Base-by-base conservation (phyloP, 257 asterid genomes). In the Nicotiana tomentosiformis region DNA sequence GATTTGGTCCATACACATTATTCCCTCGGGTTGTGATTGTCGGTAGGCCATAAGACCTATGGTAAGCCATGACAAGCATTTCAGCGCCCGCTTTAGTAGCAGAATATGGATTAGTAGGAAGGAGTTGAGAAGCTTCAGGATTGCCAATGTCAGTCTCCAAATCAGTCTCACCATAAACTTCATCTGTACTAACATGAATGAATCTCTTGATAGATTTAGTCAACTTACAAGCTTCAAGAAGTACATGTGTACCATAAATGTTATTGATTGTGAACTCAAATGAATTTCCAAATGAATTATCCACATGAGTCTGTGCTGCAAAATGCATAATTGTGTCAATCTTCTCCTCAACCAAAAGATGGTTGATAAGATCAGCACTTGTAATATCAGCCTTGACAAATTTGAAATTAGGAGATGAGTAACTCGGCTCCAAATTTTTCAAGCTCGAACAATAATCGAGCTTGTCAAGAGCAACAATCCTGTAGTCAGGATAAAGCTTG, bases 281-380 rank as follows among this genome's bases (percentile, higher is more conserved):
- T 0, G 81, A 82, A 2, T 82, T 82, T 60, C 84, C 84, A 70
- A 69, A 82, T 29, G 81, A 69, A 74, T 82, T 82, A 35, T 82
- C 85, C 30, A 82, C 81, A 72, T 70, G 74, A 39, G 84, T 82
- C 20, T 82, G 84, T 26, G 84, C 84, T 60, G 84, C 84, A 60
- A 82, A 82, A 18, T 82, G 84, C 84, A 82, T 82, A 11, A 82
- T 58, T 5, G 84, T 82, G 62, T 82, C 81, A 43, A 82, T 69
- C 26, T 61, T 49, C 77, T 72, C 85, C 55, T 61, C 81, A 72
- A 74, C 70, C 76, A 82, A 46, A 9, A 82, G 53, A 61, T 72
- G 57, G 60, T 82, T 82, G 74, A 82, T 43, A 11, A 82, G 81
- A 82, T 82, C 81, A 30, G 81, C 85, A 74, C 81, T 72, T 6